phyloP scores from a whole-genome alignment of 1,284 basidiomycete species.

The Caloboletus firmus region DNA sequence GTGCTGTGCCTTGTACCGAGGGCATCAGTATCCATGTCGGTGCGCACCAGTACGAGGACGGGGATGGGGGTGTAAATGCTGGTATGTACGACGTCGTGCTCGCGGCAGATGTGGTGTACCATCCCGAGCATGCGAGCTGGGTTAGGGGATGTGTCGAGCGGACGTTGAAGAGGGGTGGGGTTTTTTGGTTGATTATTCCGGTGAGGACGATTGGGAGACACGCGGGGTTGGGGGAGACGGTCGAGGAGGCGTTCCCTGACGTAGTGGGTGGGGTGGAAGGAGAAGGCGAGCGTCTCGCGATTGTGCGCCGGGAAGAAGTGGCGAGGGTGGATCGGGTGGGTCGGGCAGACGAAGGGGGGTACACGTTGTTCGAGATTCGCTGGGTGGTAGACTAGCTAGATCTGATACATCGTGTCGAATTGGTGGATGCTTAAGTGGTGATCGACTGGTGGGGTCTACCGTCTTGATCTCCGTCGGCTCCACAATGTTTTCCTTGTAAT shows the following conservation, averaged over 20 bases:
- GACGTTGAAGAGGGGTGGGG: constrained; percentile 45
- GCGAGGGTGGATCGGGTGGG: constrained; percentile 53
- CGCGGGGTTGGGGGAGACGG: constrained; percentile 56
- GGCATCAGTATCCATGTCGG: neutral
- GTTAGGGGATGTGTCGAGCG: constrained; percentile 58
- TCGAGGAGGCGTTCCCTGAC: constrained; percentile 56
- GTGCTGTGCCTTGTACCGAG: constrained; percentile 20
- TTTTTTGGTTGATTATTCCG: constrained; percentile 74
- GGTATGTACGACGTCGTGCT: constrained; percentile 51
- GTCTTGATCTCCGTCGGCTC: neutral
- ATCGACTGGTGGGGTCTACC: too few species aligned
- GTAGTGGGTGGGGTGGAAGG: neutral
- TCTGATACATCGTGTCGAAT: neutral
- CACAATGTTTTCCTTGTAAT: neutral
- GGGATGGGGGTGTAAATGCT: constrained; percentile 23
- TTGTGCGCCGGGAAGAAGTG: constrained; percentile 48
- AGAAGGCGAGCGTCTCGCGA: constrained; percentile 34
- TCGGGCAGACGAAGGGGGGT: constrained; percentile 68
- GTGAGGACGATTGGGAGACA: constrained; percentile 68
- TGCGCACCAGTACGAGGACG: constrained; percentile 39
- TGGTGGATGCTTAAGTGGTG: too few species aligned
- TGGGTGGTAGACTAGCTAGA: constrained; percentile 41
- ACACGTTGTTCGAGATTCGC: constrained; percentile 66
- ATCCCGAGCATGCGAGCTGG: constrained; percentile 65
- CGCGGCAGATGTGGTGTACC: constrained; percentile 75